Evolutionary conservation across 2,329 filamentous ascomycete genomes (phyloP).

Genomic region (Knoxdaviesia proteae): DNA sequence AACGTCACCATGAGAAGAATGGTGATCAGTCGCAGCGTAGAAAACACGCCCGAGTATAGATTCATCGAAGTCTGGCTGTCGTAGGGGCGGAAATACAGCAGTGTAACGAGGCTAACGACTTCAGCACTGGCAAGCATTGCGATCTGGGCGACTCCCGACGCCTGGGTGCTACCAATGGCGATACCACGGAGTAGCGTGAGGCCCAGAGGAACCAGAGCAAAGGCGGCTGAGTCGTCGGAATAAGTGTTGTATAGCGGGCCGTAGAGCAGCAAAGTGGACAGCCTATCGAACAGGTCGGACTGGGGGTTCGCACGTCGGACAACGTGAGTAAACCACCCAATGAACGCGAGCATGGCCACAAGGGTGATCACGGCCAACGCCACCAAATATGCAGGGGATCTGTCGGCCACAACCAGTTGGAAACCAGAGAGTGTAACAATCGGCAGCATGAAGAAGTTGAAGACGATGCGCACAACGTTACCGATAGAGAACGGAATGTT

Average conservation of each 20-base stretch:
- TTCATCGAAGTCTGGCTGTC: slow-evolving; percentile 92
- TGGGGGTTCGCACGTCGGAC: slow-evolving; percentile 66
- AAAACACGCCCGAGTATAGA: slow-evolving; percentile 74
- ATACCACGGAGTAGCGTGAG: slow-evolving; percentile 73
- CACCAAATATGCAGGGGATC: slow-evolving; percentile 50
- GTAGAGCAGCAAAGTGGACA: slow-evolving; percentile 73
- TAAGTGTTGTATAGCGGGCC: slow-evolving; percentile 96
- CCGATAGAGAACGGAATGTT: slow-evolving; percentile 74
- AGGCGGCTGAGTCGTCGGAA: slow-evolving; percentile 77
- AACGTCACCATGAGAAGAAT: slow-evolving; percentile 66
- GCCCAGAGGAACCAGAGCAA: slow-evolving; percentile 69
- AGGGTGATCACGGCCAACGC: slow-evolving; percentile 58
- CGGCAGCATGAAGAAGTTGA: slow-evolving; percentile 82
- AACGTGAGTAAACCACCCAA: slow-evolving; percentile 58
- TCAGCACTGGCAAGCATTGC: slow-evolving; percentile 87
- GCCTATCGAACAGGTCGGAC: slow-evolving; percentile 77
- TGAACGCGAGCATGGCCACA: slow-evolving; percentile 49
- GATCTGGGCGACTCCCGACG: slow-evolving; percentile 80
- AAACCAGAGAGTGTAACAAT: slow-evolving; percentile 76
- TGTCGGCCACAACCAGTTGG: slow-evolving; percentile 57
- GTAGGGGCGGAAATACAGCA: slow-evolving; percentile 81
- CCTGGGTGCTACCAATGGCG: slow-evolving; percentile 79
- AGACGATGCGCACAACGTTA: slow-evolving; percentile 64
- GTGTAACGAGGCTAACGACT: slow-evolving; percentile 67
- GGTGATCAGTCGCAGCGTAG: slow-evolving; percentile 53